Evolutionary conservation across 257 asterid genomes (phyloP).

Genomic region (Lavandula angustifolia): DNA sequence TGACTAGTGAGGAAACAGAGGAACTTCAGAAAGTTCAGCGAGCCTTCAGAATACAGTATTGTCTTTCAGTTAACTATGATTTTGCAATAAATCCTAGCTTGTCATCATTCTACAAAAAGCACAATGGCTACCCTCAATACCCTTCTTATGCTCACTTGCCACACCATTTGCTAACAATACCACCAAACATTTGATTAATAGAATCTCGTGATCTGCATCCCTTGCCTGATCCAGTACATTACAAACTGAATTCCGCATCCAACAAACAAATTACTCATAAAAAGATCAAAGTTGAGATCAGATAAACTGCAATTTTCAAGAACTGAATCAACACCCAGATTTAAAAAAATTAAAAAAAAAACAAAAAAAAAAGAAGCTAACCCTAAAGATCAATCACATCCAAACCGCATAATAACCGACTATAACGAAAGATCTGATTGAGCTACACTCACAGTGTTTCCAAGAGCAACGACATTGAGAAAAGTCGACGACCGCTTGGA

Average conservation of each 20-base stretch:
- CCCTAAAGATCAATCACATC: constrained; percentile 29
- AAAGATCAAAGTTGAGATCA: constrained; percentile 15
- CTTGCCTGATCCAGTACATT: constrained; percentile 8
- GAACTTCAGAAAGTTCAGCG: background rate
- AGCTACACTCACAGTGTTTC: constrained; percentile 68
- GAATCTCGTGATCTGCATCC: constrained; percentile 26
- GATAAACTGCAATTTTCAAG: background rate
- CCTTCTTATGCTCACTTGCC: background rate
- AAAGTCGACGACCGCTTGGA: constrained; percentile 81
- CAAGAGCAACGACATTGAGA: constrained; percentile 93
- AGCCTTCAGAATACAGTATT: background rate
- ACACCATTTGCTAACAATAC: background rate
- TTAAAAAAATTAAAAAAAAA: too few relatives aligned
- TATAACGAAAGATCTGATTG: constrained; percentile 28
- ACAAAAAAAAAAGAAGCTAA: too few relatives aligned
- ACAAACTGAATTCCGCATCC: constrained; percentile 8
- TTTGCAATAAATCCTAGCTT: constrained; percentile 15
- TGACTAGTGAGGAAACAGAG: background rate
- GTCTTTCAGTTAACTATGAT: background rate
- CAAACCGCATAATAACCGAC: constrained; percentile 10
- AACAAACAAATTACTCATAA: background rate
- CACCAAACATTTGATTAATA: constrained; percentile 8
- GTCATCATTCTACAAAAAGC: constrained; percentile 10
- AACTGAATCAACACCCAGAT: constrained; percentile 31
- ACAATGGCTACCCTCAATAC: background rate